Base-by-base conservation (phyloP, 2,329 filamentous ascomycete genomes). In the Sordariomycetes sp. region DNA sequence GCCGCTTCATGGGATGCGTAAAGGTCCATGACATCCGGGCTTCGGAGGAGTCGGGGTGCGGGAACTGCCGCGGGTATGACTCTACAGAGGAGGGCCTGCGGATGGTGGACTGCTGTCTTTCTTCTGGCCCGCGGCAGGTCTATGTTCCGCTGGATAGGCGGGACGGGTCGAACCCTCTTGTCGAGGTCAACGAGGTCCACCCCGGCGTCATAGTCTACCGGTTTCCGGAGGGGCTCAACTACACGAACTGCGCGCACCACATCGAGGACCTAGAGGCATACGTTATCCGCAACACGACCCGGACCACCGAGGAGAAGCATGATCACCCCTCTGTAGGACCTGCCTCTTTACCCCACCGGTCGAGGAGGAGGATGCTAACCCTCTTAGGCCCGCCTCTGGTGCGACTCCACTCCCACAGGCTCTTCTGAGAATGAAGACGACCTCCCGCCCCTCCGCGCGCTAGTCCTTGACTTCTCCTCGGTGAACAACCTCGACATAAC, bases 401-500 rank as follows among this genome's bases (percentile, higher is more conserved):
- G 57, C 53, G 52, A 58, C 15, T 17, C 32, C 13, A 17, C 35
- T n/a, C n/a, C n/a, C 39, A 50, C n/a, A 3, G 36, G 25, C 24
- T n/a, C 15, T 17, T 10, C 57, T 10, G 32, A 50, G 7, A 20
- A 42, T 36, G 22, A 35, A 7, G 45, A 58, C 10, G 17, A 36
- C 32, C 28, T 39, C 20, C 54, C 54, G 15, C 12, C 12, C 54
- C 52, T 58, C 32, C 48, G 48, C 56, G 77, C 79, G n/a, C 63
- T 83, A 24, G 69, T 82, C 22, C 69, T 82, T 2, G 80, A 82
- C 66, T 80, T 78, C 62, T 74, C 77, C 1, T 72, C 76, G 2
- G 76, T 81, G 52, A 79, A 80, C 63, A 72, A 76, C 52, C 70
- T 82, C 50, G 80, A 83, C 61, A 75, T 80, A 8, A 82, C 79